Percentiles rank a stretch among this genome's conserved stretches.
Conservation (phyloP, 257 asterid species). For the Primulina eburnea region DNA sequence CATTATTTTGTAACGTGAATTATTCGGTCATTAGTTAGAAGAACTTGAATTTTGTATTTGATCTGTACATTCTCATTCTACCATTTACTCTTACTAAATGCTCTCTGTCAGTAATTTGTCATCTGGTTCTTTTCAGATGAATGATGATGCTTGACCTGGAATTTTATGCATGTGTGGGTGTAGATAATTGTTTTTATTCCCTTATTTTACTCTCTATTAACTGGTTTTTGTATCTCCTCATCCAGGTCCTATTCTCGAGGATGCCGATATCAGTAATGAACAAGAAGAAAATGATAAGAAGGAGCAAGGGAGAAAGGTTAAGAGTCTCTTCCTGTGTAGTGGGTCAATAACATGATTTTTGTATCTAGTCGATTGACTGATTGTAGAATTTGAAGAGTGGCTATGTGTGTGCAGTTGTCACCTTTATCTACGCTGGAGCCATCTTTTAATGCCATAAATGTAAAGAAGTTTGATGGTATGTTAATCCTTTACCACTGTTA, state of each 20-base stretch:
- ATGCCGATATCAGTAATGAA: slow-evolving; percentile 35
- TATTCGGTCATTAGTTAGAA: background rate
- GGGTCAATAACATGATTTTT: slow-evolving; percentile 14
- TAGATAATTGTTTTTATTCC: background rate
- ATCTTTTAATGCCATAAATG: slow-evolving; percentile 76
- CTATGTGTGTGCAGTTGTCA: slow-evolving; percentile 64
- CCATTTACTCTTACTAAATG: background rate
- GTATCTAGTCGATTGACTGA: slow-evolving; percentile 4
- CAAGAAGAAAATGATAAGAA: slow-evolving; percentile 53
- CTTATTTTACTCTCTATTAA: background rate
- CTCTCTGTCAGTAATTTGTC: slow-evolving; percentile 19
- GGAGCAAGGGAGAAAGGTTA: slow-evolving; percentile 75
- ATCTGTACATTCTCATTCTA: background rate
- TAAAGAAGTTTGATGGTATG: slow-evolving; percentile 94
- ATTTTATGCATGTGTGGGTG: background rate
- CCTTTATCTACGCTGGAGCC: slow-evolving; percentile 88
- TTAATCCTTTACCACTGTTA: slow-evolving; percentile 19
- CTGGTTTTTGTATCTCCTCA: slow-evolving; percentile 8
- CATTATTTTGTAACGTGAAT: background rate
- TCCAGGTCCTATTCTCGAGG: slow-evolving; percentile 51
- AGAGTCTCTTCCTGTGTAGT: slow-evolving; percentile 20
- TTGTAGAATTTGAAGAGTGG: slow-evolving; percentile 21
- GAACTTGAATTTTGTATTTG: slow-evolving; percentile 5
- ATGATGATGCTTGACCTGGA: background rate
- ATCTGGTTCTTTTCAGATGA: slow-evolving; percentile 5